Base-by-base conservation (phyloP, 768 basidiomycete species). In the Termitomyces sp. region DNA sequence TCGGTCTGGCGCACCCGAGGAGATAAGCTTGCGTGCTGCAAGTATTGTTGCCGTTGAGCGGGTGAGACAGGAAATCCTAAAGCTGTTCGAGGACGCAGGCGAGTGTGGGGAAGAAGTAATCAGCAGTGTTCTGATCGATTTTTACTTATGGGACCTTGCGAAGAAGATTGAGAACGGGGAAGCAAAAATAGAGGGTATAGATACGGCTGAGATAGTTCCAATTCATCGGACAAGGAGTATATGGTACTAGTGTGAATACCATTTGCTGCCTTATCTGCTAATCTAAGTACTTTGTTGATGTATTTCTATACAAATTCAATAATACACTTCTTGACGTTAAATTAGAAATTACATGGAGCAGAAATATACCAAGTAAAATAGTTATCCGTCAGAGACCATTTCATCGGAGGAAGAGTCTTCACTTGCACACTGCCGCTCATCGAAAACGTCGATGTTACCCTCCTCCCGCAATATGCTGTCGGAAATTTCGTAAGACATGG, bases 61-160 rank as follows among this genome's bases (percentile, higher is more conserved):
- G 2, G 76, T 94, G 22, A 71, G 84, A n/a, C 73, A 76, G 36
- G 81, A 82, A 60, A 88, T 92, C 52, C 49, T 75, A 36, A 60
- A 61, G n/a, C 47, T 76, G 18, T 71, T 70, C 20, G 60, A 61
- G 15, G 67, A 61, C 20, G 63, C 56, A 45, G 67, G 49, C 39
- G 65, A 64, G 15, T 56, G 60, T 9, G 61, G 56, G 12, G 66
- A 66, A 31, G 69, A 68, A 32, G 60, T 62, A 42, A 70, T 91
- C 36, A 88, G 81, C 65, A 91, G 88, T 59, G 92, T 94, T 42
- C 62, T 96, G 56, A 88, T 93, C 48, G 94, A 97, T 65, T 93
- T 97, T 64, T 95, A 89, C 71, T 70, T 94, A 11, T 96, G 92
- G 91, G 92, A 94, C 66, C 66, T 93, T 55, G 89, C 88, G 29